Evolutionary conservation across 129 eudicot species (phyloP).

Genomic region (Dittrichia graveolens): DNA sequence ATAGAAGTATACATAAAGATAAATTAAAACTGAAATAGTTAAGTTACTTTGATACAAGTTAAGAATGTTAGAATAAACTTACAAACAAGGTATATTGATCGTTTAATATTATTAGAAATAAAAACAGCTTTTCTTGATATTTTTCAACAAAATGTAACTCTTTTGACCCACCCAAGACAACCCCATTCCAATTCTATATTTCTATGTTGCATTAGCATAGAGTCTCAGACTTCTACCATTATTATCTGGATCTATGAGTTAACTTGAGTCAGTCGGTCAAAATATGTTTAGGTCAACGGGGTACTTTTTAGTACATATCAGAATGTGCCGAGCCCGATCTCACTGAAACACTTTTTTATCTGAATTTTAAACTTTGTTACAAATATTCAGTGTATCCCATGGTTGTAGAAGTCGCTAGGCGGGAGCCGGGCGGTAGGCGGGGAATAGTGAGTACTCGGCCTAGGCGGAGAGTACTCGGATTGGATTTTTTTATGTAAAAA

Average conservation of each 20-base stretch:
- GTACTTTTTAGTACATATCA: not conserved
- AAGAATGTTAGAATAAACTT: not conserved
- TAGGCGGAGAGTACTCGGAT: too few species aligned
- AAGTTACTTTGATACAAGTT: too few species aligned
- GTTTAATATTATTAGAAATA: not conserved
- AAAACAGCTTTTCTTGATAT: not conserved
- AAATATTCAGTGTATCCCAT: too few species aligned
- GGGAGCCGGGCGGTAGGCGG: too few species aligned
- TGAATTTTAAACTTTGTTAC: not conserved
- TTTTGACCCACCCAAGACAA: not conserved
- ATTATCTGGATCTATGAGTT: not conserved
- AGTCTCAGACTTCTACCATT: not conserved
- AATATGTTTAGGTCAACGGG: not conserved
- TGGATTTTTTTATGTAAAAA: too few species aligned
- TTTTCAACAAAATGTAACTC: not conserved
- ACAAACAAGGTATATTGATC: not conserved
- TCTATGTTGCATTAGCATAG: too few species aligned
- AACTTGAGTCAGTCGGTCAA: not conserved
- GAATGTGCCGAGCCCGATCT: not conserved
- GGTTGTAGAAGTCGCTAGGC: too few species aligned
- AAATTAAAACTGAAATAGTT: not conserved
- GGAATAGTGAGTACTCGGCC: too few species aligned
- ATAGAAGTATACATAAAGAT: too few species aligned
- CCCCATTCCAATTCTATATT: not conserved
- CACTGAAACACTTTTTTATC: not conserved